Evolutionary conservation across 192 early-diverging fungal genomes (phyloP).

Genomic region (Ramicandelaber brevisporus): DNA sequence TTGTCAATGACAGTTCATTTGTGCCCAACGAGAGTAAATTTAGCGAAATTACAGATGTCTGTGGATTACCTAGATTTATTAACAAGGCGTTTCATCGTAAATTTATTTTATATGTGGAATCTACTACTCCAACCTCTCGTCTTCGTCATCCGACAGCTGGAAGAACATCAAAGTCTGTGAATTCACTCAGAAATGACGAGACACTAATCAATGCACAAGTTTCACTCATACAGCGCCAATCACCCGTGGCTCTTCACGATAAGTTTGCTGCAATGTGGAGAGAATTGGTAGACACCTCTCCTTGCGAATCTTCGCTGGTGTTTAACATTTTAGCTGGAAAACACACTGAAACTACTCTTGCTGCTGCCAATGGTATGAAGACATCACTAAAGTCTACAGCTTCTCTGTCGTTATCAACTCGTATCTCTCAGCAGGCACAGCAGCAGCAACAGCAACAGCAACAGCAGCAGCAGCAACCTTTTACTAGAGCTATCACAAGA

Average conservation of each 20-base stretch:
- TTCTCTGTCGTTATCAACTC: no score
- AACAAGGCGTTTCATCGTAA: constrained; percentile 35
- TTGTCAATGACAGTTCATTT: constrained; percentile 16
- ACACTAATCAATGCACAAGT: constrained; percentile 9
- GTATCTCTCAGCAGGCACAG: no score
- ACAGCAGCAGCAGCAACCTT: no score
- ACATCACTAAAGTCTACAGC: no score
- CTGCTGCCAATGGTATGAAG: no score
- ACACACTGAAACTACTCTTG: constrained; percentile 8
- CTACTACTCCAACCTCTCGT: constrained; percentile 5
- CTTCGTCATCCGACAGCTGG: constrained; percentile 3
- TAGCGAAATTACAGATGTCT: constrained; percentile 19
- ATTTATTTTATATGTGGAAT: constrained; percentile 7
- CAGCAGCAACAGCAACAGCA: no score
- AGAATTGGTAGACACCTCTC: constrained; percentile 11
- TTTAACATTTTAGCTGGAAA: constrained; percentile 28
- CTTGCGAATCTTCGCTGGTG: constrained; percentile 19
- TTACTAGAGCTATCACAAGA: constrained; percentile 22
- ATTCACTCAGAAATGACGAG: no score
- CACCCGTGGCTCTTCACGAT: constrained; percentile 4
- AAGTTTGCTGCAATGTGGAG: constrained; percentile 14
- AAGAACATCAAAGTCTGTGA: constrained; percentile 9
- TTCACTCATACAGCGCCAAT: constrained; percentile 12
- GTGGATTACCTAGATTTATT: constrained; percentile 35
- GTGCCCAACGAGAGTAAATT: constrained; percentile 19